Base-by-base conservation (phyloP, 257 asterid species). In the Solanum ossicruentum region DNA sequence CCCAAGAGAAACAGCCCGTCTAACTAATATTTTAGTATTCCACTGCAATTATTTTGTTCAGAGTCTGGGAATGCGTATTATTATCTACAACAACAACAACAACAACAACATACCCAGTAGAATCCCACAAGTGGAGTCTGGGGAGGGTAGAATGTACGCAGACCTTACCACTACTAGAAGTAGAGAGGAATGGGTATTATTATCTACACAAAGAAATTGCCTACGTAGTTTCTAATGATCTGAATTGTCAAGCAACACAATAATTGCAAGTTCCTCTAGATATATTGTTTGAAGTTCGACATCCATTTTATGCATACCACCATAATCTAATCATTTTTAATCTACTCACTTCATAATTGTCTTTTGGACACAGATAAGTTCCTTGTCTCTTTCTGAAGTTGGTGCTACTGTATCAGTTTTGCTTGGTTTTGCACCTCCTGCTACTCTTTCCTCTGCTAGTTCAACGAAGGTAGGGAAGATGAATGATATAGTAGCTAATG, bases 341-440 rank as follows among this genome's bases (percentile, higher is more conserved):
- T 21, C 13, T 20, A 49, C 61, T 15, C 23, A 49, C 82, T 23
- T 43, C 5, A 16, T 75, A 51, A 23, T 75, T 23, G 9, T 23
- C 60, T 77, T 72, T 13, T 56, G 85, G 85, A 17, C 91, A 92
- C 97, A 96, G 99, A 84, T 86, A 80, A 91, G 87, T 88, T 87
- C 94, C 18, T 81, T 95, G 86, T 89, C 95, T 36, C 89, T 92
- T 63, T 85, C 94, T 15, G 98, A 95, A 88, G 87, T 95, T 80
- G 94, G 95, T 81, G 98, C 98, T 72, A 86, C 93, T 56, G 90
- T 94, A 52, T 95, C 99, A 32, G 96, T 95, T 80, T 92, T 97
- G 91, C 97, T 97, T 88, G 99, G 99, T 39, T 87, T 91, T 85
- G 90, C 96, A 28, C 98, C 98, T 63, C 91, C 93, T 83, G 85